phyloP scores from a whole-genome alignment of 345 rosid genomes.

The Barbarea vulgaris region DNA sequence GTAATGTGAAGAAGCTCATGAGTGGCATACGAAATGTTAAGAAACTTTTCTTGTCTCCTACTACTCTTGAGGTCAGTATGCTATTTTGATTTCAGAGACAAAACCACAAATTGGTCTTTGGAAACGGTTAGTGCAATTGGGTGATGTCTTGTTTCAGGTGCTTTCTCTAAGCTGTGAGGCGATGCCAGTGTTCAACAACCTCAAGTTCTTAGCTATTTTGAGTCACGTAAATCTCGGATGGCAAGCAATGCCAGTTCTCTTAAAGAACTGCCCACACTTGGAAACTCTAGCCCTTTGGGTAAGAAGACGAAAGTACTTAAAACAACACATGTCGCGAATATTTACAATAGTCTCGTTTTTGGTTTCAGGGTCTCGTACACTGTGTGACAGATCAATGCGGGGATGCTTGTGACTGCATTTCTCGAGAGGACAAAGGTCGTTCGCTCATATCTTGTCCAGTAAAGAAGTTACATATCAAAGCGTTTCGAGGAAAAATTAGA shows the following conservation, averaged over 20 bases:
- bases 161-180: neutral
- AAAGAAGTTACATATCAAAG: neutral
- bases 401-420: neutral
- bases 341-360: neutral
- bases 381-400: neutral
- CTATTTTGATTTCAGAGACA: neutral
- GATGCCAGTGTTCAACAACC: constrained; percentile 9
- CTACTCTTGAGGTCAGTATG: constrained; percentile 10
- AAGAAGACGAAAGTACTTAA: neutral
- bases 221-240: neutral
- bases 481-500: neutral
- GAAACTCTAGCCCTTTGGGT: neutral
- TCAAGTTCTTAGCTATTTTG: neutral
- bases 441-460: neutral
- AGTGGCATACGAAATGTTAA: constrained; percentile 1
- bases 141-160: neutral
- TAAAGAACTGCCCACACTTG: constrained; percentile 1
- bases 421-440: neutral
- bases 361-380: neutral
- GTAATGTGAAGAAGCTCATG: neutral
- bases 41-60: neutral
- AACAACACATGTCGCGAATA: neutral
- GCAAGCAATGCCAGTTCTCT: constrained; percentile 9
- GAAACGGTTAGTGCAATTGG: neutral
- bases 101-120: neutral